A percentile compares a stretch with the other conserved stretches of the same genome.
Evolutionary conservation across 306 rosid species (phyloP).

Genomic region (Gynostemma pentaphyllum): DNA sequence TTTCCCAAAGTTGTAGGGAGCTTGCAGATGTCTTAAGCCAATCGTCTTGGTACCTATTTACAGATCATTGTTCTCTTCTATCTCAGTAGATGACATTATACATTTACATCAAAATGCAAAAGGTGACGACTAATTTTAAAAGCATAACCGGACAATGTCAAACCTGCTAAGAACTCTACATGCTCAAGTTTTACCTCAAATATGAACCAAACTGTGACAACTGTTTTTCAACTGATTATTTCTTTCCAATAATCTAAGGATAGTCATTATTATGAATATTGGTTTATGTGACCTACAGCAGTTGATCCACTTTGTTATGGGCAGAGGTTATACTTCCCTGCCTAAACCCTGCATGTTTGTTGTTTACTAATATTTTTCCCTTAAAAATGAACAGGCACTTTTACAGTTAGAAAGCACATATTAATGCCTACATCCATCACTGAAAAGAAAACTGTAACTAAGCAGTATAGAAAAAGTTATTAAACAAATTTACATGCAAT

Average conservation of each 20-base stretch:
- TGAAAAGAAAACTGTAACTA: too few species aligned
- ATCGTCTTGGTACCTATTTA: conserved; percentile 90
- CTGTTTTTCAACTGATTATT: not conserved
- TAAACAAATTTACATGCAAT: not conserved
- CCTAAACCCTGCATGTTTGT: not conserved
- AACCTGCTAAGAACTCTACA: not conserved
- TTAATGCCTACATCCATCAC: too few species aligned
- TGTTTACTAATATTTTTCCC: not conserved
- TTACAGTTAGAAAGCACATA: not conserved
- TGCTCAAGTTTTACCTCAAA: not conserved
- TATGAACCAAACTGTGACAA: not conserved
- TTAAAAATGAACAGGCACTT: not conserved
- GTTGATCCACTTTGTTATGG: not conserved
- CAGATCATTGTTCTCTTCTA: conserved; percentile 7
- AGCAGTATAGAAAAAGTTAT: not conserved
- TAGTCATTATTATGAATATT: not conserved
- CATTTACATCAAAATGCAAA: not conserved
- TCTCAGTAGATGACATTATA: conserved; percentile 1
- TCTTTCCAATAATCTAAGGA: not conserved
- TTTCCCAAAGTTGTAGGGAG: conserved; percentile 83
- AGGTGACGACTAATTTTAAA: not conserved
- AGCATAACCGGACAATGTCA: not conserved
- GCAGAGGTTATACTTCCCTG: not conserved
- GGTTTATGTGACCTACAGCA: not conserved
- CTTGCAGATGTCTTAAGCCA: conserved; percentile 93